Evolutionary conservation across 345 rosid genomes (phyloP), one percentile per base, ranked within the genome.

Genomic region (Balakata baccata): DNA sequence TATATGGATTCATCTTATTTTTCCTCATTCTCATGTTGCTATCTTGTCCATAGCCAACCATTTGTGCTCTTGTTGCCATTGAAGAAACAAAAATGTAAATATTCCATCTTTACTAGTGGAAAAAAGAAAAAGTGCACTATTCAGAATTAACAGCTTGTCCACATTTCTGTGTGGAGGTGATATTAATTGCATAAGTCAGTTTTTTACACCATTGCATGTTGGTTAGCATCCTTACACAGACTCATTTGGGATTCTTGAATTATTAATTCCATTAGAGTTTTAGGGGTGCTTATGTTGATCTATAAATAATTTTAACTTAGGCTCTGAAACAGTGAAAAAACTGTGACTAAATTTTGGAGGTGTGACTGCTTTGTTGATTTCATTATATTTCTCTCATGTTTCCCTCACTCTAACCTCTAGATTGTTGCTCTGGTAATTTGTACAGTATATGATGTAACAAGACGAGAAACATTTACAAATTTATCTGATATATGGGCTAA

Each of bases 401-500:
- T 68, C 17, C 51, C 60, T 57, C 0, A 29, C 13, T 66, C 60
- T 56, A 22, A 16, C 66, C 61, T 67, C 14, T 25, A 17, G 34
- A 67, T 46, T 66, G 17, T 59, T 73, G 37, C 14, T 18, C 13
- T 71, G 52, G 41, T 60, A 61, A 60, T 51, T 71, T 41, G 17
- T 68, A 74, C 85, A 92, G 97, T 94, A 12, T 94, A 94, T 76
- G 98, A 92, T 74, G 97, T 94, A 60, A 90, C 98, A 39, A 76
- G 92, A 57, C 83, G 98, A 76, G 98, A 92, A 6, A 92, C 98
- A n/a, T 94, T 92, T 84, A 88, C 97, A 22, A 87, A 94, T 75
- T 87, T 94, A 34, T 88, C 97, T 13, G 95, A 90, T 62, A 82
- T 94, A 78, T 92, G 98, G 98, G 97, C 97, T 29, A 94, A 94